Conservation (phyloP, 1,284 basidiomycete species). For the Pseudomicrostroma phylloplanum region DNA sequence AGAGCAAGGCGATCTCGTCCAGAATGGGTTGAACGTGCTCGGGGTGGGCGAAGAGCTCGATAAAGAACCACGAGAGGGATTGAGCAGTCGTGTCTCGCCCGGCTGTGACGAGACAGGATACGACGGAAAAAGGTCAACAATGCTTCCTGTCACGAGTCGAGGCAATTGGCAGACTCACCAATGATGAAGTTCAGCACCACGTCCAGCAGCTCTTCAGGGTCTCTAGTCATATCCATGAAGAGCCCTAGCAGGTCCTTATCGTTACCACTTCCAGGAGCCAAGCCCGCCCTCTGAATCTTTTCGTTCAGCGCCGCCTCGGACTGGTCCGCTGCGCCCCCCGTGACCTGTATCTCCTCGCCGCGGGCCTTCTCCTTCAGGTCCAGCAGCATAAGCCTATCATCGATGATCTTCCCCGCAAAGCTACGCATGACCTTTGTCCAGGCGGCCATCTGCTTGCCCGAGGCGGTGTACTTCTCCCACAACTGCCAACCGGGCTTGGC, state of each 20-base stretch:
- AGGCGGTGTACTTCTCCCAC: conserved; percentile 28
- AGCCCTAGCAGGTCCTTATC: conserved; percentile 51
- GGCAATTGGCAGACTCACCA: neutral
- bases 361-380: neutral
- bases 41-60: conserved; percentile 26
- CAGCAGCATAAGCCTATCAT: conserved; percentile 19
- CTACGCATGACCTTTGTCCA: conserved; percentile 21
- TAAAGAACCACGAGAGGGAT: conserved; percentile 35
- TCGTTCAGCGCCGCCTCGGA: neutral
- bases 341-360: neutral
- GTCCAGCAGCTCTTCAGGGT: conserved; percentile 42
- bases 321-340: neutral
- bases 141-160: too few relatives aligned
- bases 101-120: neutral
- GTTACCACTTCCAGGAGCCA: conserved; percentile 11
- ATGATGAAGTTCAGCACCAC: conserved; percentile 40
- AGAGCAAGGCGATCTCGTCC: conserved; percentile 16
- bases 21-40: conserved; percentile 21
- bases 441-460: conserved; percentile 23
- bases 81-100: conserved; percentile 43
- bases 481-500: conserved; percentile 24
- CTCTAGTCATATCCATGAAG: conserved; percentile 52
- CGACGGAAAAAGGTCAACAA: too few relatives aligned
- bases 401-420: conserved; percentile 31
- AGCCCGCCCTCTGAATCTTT: conserved; percentile 9